Evolutionary conservation across 2,329 filamentous ascomycete species (phyloP), one percentile per base, ranked within the genome.

Genomic region (Dothiorella sarmentorum): DNA sequence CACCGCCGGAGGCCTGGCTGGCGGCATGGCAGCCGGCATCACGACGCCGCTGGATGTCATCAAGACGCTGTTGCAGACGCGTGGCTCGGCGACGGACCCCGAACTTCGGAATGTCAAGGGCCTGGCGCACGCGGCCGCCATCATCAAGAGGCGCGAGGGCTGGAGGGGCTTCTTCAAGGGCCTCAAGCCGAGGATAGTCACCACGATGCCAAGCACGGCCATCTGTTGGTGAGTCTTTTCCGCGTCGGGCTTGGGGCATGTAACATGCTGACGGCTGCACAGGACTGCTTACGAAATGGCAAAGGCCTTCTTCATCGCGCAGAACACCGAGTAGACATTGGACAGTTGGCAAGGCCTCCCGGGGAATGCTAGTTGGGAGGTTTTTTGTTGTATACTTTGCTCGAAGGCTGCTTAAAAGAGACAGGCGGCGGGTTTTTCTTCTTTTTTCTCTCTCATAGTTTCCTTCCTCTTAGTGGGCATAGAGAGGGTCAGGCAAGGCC

Each of bases 41-140:
- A 99, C 94, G 3, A 99, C 94, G 0, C 94, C 94, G 3, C 87
- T 99, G 79, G 94, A 99, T 69, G 94, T 99, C 35, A 94, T 99
- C 74, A 99, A 99, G 81, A 99, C 94, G 1, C 86, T 99, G 75
- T 77, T 99, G 66, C 94, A 99, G 75, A 99, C 94, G 7, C 84
- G 93, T 68, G 94, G 94, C 53, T 89, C 87, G 45, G 90, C 91
- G 0, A 80, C 82, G 20, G 94, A 97, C 69, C 76, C 84, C 15
- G 91, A 97, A 70, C 82, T 96, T 61, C 83, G 91, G 62, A 87
- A 85, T n/a, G 90, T 91, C n/a, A 90, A 86, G 68, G 88, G 92
- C 7, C 84, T 97, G 63, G 76, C 84, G 65, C 86, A 90, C 43
- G 92, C 91, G 7, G 93, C 91, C 63, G 81, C 82, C 62, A 85